phyloP scores from a whole-genome alignment of 495 filamentous ascomycete species.

The Aspergillus avenaceus region DNA sequence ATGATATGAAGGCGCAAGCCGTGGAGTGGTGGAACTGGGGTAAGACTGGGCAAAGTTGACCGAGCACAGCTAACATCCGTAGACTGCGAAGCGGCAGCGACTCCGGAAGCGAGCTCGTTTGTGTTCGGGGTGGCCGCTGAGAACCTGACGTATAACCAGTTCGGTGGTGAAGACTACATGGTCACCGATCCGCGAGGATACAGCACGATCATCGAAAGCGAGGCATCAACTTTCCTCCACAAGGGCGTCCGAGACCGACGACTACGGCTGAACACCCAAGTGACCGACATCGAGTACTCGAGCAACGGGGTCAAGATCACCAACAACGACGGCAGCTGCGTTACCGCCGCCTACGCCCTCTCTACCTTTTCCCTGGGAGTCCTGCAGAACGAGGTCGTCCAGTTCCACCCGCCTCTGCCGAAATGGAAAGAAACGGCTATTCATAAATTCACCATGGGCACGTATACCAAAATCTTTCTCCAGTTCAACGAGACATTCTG shows the following conservation, averaged over 20 bases:
- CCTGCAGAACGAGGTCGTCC: constrained; percentile 57
- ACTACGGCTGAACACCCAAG: constrained; percentile 53
- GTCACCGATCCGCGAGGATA: constrained; percentile 67
- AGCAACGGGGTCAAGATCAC: constrained; percentile 51
- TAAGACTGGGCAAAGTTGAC: constrained; percentile 10
- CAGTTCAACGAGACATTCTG: constrained; percentile 69
- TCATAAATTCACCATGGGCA: constrained; percentile 64
- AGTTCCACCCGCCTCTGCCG: constrained; percentile 57
- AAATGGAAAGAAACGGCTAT: constrained; percentile 63
- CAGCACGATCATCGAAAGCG: constrained; percentile 55
- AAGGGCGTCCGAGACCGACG: constrained; percentile 40
- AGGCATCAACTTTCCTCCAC: constrained; percentile 59
- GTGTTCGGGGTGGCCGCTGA: constrained; percentile 39
- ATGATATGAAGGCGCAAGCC: constrained; percentile 55
- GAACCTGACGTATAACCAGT: constrained; percentile 47
- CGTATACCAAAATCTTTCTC: constrained; percentile 74
- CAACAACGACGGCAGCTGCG: constrained; percentile 51
- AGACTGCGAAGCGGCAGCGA: constrained; percentile 55
- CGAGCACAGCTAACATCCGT: constrained; percentile 6
- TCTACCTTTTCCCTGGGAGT: constrained; percentile 63
- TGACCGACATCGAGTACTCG: constrained; percentile 54
- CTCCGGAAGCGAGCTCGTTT: constrained; percentile 45
- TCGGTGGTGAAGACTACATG: constrained; percentile 59
- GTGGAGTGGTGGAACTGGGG: constrained; percentile 62
- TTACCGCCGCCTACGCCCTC: constrained; percentile 54